A percentile compares a stretch with the other conserved stretches of the same genome.
phyloP scores from a whole-genome alignment of 257 asterid species.

The Echites panduratus region DNA sequence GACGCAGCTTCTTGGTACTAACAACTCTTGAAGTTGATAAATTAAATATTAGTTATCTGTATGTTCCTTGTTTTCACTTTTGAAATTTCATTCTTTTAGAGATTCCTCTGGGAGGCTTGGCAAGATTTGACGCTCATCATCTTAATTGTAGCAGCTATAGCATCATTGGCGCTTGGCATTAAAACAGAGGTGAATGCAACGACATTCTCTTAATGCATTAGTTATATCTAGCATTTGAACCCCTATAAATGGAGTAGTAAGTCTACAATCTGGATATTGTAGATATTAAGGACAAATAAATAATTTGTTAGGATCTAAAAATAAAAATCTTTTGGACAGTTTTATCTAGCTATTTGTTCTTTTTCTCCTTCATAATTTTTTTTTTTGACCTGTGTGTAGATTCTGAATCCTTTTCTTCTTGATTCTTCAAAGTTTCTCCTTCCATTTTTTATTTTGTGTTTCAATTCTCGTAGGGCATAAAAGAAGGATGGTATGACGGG shows the following conservation, averaged over 20 bases:
- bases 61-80: conserved; percentile 9
- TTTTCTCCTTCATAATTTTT: not conserved
- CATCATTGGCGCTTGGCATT: conserved; percentile 85
- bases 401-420: not conserved
- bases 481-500: conserved; percentile 97
- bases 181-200: conserved; percentile 55
- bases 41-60: conserved; percentile 9
- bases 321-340: not conserved
- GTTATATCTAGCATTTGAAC: not conserved
- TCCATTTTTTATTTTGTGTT: not conserved
- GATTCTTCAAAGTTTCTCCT: not conserved
- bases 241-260: not conserved
- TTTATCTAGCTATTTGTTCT: not conserved
- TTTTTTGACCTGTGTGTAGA: not conserved
- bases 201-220: not conserved
- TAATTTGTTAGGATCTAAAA: not conserved
- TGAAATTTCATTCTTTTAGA: conserved; percentile 33
- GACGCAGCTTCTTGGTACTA: conserved; percentile 71
- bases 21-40: conserved; percentile 5
- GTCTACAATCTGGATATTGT: not conserved
- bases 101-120: conserved; percentile 96
- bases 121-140: conserved; percentile 90
- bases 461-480: conserved; percentile 47
- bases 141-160: conserved; percentile 73
- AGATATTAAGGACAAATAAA: not conserved